Evolutionary conservation across 768 basidiomycete genomes (phyloP).

Genomic region (Trametes cinnabarina): DNA sequence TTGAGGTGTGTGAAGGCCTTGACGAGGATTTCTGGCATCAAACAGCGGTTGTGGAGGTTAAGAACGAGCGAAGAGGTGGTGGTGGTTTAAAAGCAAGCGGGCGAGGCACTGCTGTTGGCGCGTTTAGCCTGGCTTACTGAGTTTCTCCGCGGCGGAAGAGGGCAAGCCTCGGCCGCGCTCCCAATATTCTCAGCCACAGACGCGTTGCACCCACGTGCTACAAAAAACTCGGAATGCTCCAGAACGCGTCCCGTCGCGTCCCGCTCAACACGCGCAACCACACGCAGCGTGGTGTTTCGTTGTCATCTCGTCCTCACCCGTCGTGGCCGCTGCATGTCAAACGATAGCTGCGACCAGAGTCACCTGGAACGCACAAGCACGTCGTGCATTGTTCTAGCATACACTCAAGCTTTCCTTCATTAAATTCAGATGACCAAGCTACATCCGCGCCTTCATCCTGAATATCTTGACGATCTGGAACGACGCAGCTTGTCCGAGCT

Average conservation of each 20-base stretch:
- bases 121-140: background rate
- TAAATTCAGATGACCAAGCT: background rate
- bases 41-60: background rate
- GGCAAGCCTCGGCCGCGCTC: background rate
- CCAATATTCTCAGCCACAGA: conserved; percentile 10
- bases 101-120: background rate
- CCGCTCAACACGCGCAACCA: conserved; percentile 7
- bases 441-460: background rate
- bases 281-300: too few species aligned
- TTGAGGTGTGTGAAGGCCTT: conserved; percentile 71
- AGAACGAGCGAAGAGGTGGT: background rate
- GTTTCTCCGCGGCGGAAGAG: background rate
- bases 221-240: conserved; percentile 1
- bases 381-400: too few species aligned
- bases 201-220: conserved; percentile 9
- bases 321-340: too few species aligned
- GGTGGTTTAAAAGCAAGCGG: background rate
- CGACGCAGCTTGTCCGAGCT: conserved; percentile 8
- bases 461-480: conserved; percentile 2
- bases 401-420: too few species aligned
- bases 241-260: conserved; percentile 11
- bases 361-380: too few species aligned
- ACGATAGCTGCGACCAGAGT: too few species aligned
- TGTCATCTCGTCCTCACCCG: too few species aligned
- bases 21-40: conserved; percentile 59